A percentile compares a stretch with the other conserved stretches of the same genome.
Conservation (phyloP, 1,139 yeast genomes). For the Lodderomyces orthopsilosis region DNA sequence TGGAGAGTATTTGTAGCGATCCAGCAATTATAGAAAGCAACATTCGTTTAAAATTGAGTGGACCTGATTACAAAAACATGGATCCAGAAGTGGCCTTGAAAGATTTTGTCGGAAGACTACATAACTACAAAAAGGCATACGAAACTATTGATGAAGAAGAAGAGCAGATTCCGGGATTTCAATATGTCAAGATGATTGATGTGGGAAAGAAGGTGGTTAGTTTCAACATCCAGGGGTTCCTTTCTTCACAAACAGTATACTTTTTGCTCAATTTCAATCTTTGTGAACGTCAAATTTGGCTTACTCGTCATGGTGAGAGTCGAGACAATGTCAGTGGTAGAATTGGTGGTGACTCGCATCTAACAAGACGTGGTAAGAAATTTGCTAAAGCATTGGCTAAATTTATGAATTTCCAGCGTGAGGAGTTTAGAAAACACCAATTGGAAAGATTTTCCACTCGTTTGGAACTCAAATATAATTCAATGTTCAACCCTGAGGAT, state of each 20-base stretch:
- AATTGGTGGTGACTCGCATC: slow-evolving; percentile 85
- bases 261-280: slow-evolving; percentile 87
- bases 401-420: slow-evolving; percentile 72
- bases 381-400: slow-evolving; percentile 70
- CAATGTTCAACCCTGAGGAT: slow-evolving; percentile 26
- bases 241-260: slow-evolving; percentile 91
- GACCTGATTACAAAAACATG: slow-evolving; percentile 90
- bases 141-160: slow-evolving; percentile 84
- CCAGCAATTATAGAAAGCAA: slow-evolving; percentile 75
- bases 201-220: slow-evolving; percentile 94
- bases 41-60: slow-evolving; percentile 78
- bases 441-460: slow-evolving; percentile 49
- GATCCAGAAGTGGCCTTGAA: slow-evolving; percentile 75
- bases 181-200: slow-evolving; percentile 92
- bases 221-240: slow-evolving; percentile 84
- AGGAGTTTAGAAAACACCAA: slow-evolving; percentile 66
- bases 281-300: slow-evolving; percentile 91
- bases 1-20: slow-evolving; percentile 87
- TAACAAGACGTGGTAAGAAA: slow-evolving; percentile 75
- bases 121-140: slow-evolving; percentile 85
- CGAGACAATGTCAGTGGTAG: slow-evolving; percentile 78
- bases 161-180: slow-evolving; percentile 59
- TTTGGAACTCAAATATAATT: slow-evolving; percentile 41
- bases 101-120: slow-evolving; percentile 80
- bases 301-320: slow-evolving; percentile 92